Evolutionary conservation across 1,139 yeast genomes (phyloP), one percentile per base, ranked within the genome.

Genomic region (Suhomyces maxii): DNA sequence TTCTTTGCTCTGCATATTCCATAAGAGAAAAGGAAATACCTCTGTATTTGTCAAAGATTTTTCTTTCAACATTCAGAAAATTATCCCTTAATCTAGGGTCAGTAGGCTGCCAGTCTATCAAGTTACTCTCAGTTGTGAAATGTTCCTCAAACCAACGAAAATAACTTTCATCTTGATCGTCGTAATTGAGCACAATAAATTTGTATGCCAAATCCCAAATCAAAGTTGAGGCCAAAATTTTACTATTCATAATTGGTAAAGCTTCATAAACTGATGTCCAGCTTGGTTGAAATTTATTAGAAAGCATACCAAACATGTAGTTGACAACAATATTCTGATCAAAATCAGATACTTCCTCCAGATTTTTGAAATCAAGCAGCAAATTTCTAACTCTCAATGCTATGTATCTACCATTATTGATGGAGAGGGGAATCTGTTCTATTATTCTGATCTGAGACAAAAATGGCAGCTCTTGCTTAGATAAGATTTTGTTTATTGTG

Each of bases 201-300:
- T 63, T 60, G 42, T 63, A 63, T 0, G 82, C 66, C 23, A 80
- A 59, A 0, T 71, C 60, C 96, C 97, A 91, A 1, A 88, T 72
- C 7, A 70, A 50, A 0, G 65, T 64, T 6, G 76, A 73, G 6
- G 46, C 23, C 23, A 40, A 34, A 44, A 78, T 69, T 42, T 73
- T 74, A 10, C 66, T 70, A 10, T 71, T 65, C 8, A 85, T 64
- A 7, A 63, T 58, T 0, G 84, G 80, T 8, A 88, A 59, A 7
- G 79, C 76, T 51, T 85, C 93, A 46, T 76, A 70, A 3, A 87
- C 85, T 6, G 87, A 88, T 18, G 80, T 79, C 96, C 96, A 89
- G 28, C 86, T 76, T 1, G 99, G 99, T 50, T 89, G 87, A 57
- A 93, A 90, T 51, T 81, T 80, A 40, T 84, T 83, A 1, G 90